Conservation (phyloP, 306 rosid genomes). For the Vachellia collinsii region DNA sequence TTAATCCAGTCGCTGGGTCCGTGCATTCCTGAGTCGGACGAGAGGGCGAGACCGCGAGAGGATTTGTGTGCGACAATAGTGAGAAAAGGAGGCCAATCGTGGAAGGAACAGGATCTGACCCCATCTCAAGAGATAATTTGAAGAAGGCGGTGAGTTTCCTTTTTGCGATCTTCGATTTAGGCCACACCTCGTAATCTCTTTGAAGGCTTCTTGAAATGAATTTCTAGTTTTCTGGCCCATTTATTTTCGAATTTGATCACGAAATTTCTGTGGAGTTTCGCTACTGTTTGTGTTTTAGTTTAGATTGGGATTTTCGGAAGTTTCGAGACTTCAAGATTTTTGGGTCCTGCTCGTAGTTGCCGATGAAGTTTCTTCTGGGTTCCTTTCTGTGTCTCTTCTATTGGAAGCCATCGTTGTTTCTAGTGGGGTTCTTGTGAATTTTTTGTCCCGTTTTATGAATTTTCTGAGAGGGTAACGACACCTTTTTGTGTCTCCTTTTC, state of each 20-base stretch:
- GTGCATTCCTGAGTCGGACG: conserved; percentile 12
- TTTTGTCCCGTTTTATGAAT: not conserved
- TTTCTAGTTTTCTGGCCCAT: not conserved
- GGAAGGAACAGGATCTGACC: conserved; percentile 34
- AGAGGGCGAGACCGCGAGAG: no score
- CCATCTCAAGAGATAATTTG: conserved; percentile 16
- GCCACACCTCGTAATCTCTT: conserved; percentile 5
- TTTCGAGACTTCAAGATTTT: conserved; percentile 34
- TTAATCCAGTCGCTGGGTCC: conserved; percentile 55
- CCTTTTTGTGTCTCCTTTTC: not conserved
- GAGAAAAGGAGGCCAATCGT: conserved; percentile 31
- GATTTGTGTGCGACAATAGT: not conserved
- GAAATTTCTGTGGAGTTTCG: not conserved
- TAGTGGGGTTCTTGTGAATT: conserved; percentile 27
- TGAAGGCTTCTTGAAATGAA: not conserved
- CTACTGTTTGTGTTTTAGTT: not conserved
- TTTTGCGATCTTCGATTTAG: conserved; percentile 32
- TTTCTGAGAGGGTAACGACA: not conserved
- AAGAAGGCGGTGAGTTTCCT: conserved; percentile 45
- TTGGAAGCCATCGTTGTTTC: conserved; percentile 28
- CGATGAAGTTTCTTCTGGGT: conserved; percentile 31
- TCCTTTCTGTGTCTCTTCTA: not conserved
- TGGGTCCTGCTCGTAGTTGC: conserved; percentile 25
- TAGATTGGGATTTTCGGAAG: conserved; percentile 28
- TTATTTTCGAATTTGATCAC: not conserved